Evolutionary conservation across 345 rosid species (phyloP).

Genomic region (Gossypium anomalum): DNA sequence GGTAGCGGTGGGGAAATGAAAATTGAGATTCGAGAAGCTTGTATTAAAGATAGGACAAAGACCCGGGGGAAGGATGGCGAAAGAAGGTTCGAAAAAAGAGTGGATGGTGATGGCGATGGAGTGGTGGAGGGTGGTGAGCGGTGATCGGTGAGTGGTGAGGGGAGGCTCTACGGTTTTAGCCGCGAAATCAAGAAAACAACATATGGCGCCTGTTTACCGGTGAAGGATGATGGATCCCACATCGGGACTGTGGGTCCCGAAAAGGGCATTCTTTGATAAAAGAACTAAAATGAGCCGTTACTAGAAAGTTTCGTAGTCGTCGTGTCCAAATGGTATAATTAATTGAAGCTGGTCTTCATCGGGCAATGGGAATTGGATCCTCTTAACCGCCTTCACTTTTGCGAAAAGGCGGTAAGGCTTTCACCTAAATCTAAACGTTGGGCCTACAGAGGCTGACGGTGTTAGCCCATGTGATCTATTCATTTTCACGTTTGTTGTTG

Average conservation of each 20-base stretch:
- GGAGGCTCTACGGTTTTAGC: conserved; percentile 14
- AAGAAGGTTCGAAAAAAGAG: not conserved
- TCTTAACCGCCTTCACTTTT: not conserved
- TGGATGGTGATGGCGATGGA: conserved; percentile 5
- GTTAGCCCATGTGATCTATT: not conserved
- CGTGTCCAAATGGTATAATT: not conserved
- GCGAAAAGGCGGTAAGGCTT: not conserved
- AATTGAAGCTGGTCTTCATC: not conserved
- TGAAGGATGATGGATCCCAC: not conserved
- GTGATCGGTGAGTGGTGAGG: not conserved
- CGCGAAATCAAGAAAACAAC: conserved; percentile 10
- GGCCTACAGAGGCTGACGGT: not conserved
- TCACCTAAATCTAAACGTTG: not conserved
- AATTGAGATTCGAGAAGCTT: not conserved
- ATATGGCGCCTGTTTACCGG: conserved; percentile 16
- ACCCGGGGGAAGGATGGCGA: not conserved
- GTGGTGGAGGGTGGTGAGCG: not conserved
- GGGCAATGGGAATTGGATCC: not conserved
- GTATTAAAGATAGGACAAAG: not conserved
- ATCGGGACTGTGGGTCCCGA: not conserved
- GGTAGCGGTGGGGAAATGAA: not conserved
- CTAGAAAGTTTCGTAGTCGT: not conserved
- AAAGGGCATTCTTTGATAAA: not conserved
- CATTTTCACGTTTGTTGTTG: not conserved
- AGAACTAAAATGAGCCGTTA: not conserved